Percentiles rank a stretch among this genome's conserved stretches.
phyloP scores from a whole-genome alignment of 352 stramenopile species.

The Globisporangium emineosum region DNA sequence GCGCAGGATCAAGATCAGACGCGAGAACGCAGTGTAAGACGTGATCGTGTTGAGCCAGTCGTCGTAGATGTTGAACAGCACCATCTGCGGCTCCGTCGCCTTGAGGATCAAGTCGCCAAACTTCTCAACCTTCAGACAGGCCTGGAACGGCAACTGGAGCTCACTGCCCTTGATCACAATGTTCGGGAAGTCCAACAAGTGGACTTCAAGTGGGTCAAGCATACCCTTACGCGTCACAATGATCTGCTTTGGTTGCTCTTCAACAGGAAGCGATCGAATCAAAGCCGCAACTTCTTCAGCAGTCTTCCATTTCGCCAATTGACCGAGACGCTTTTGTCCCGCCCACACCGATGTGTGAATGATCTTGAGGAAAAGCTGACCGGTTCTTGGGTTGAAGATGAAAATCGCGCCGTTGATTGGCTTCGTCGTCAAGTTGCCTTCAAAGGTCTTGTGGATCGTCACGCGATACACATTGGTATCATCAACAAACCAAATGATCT shows the following conservation, averaged over 20 bases:
- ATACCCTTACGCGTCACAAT: slow-evolving; percentile 99
- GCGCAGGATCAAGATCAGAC: slow-evolving; percentile 98
- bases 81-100: slow-evolving; percentile 99
- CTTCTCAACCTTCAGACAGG: slow-evolving; percentile 99
- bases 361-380: slow-evolving; percentile 99
- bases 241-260: slow-evolving; percentile 99
- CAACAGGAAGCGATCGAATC: slow-evolving; percentile 98
- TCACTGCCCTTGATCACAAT: slow-evolving; percentile 99
- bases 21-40: slow-evolving; percentile 99
- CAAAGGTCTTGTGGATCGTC: slow-evolving; percentile 99
- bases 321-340: slow-evolving; percentile 98
- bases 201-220: slow-evolving; percentile 98
- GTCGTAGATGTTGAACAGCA: slow-evolving; percentile 99
- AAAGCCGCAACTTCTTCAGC: slow-evolving; percentile 99
- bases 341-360: slow-evolving; percentile 99
- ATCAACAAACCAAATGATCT: slow-evolving; percentile 99
- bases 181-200: slow-evolving; percentile 99
- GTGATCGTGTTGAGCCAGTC: slow-evolving; percentile 99
- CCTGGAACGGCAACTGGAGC: slow-evolving; percentile 99
- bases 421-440: slow-evolving; percentile 99
- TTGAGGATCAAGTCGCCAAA: slow-evolving; percentile 99
- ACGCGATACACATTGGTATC: slow-evolving; percentile 99
- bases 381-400: slow-evolving; percentile 99
- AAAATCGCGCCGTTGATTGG: slow-evolving; percentile 99
- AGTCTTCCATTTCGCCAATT: slow-evolving; percentile 99